These are phyloP conservation scores for Lentinula detonsa DNA, from an alignment of 768 basidiomycete genomes.

Conservation along the genomic window DNA sequence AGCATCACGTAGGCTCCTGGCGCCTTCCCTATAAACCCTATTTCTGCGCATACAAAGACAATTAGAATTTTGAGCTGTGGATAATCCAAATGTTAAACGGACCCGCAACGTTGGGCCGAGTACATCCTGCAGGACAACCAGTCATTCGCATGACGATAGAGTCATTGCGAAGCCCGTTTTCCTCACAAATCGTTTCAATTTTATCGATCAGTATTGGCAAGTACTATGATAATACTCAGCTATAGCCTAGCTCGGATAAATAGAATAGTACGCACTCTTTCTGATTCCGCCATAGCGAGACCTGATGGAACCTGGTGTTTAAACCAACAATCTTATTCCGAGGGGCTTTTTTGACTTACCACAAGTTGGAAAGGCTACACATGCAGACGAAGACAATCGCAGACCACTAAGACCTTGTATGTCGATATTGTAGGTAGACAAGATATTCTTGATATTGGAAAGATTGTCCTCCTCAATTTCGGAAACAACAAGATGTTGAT, in stretches of 20 bases:
- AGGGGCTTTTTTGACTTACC: conserved; percentile 35
- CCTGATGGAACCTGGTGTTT: conserved; percentile 13
- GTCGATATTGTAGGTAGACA: conserved; percentile 86
- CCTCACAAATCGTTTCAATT: conserved; percentile 92
- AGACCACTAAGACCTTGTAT: conserved; percentile 72
- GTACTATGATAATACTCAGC: conserved; percentile 46
- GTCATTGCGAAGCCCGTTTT: conserved; percentile 88
- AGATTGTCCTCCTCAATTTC: conserved; percentile 74
- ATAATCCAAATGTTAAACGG: conserved; percentile 12
- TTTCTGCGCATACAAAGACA: conserved; percentile 42
- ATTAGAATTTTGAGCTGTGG: neutral
- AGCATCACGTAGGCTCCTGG: conserved; percentile 91
- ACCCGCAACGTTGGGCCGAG: conserved; percentile 90
- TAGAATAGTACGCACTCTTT: conserved; percentile 31
- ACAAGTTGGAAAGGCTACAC: conserved; percentile 97
- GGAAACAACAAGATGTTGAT: conserved; percentile 89
- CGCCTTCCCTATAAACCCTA: conserved; percentile 96
- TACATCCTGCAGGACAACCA: conserved; percentile 92
- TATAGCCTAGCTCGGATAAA: neutral
- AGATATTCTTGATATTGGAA: conserved; percentile 67
- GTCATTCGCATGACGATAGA: conserved; percentile 99
- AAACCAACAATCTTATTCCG: neutral
- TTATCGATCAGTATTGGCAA: conserved; percentile 90
- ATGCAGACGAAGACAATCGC: conserved; percentile 87
- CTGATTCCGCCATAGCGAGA: conserved; percentile 47